Evolutionary conservation across 2,329 filamentous ascomycete species (phyloP), one percentile per base, ranked within the genome.

Genomic region (Zalaria obscura): DNA sequence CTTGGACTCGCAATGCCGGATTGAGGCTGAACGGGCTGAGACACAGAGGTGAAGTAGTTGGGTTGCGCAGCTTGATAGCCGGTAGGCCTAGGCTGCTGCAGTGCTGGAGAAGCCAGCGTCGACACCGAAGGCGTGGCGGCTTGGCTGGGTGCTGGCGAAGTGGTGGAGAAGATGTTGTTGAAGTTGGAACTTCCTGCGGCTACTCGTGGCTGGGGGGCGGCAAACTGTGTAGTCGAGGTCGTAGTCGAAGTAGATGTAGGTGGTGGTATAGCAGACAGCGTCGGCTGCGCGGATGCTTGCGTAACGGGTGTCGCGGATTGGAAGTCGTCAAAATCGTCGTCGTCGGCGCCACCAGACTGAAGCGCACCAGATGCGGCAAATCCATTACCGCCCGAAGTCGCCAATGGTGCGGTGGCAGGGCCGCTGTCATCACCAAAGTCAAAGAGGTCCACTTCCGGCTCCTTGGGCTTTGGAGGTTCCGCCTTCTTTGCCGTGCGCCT

Each of bases 281-380:
- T 52, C 25, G 50, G 48, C 11, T 48, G 66, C 48, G 47, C 58
- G 48, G 51, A 59, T 50, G 52, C 48, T 25, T 61, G 50, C n/a
- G 59, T 49, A 25, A 76, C 66, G 3, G 80, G 75, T 3, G 82
- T 68, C 9, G 89, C 89, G 18, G 87, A 93, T 61, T 94, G 86
- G 70, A 96, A 96, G 57, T 98, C 91, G 57, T 96, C 91, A 55
- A 96, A 96, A 48, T 95, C 91, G 48, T 95, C 89, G 47, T 84
- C 80, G 40, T 76, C 78, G 35, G 68, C 67, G 27, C 63, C 62
- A 10, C 64, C 89, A 11, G 87, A 93, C 61, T 94, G 86, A 69
- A 96, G 96, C 56, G 96, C 89, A 56, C 96, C 91, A 40, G 76
- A 76, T 35, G 68, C 67, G 27, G 63, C 61, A 18, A 63, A 56